Evolutionary conservation across 331 rosid genomes (phyloP), one percentile per base, ranked within the genome.

Genomic region (Cydonia oblonga): DNA sequence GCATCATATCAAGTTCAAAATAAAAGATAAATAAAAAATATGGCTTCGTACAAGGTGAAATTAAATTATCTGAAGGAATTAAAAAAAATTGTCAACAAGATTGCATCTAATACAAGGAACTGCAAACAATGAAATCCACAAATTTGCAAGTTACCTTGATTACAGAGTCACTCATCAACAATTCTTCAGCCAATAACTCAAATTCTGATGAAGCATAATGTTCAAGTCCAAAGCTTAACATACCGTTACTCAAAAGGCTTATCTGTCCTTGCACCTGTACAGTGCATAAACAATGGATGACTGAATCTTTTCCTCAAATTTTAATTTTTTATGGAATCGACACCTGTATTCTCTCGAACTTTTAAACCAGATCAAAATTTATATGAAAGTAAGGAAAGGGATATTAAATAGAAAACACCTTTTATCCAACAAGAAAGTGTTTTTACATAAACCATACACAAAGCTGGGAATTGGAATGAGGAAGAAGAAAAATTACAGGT

Each of bases 121-220:
- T 12, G 25, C 14, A 71, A 22, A 57, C 18, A 72, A 40, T 7
- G 57, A 57, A 74, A 30, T 19, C 56, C n/a, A 63, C 33, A 23
- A 32, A 54, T 71, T 32, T 58, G 64, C 60, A 53, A 76, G 82
- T 78, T 74, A 83, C 99, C 93, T 87, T 90, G 76, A 95, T 85
- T 66, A 75, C 87, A 66, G 97, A 89, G 84, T 95, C 88, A n/a
- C 99, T 95, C 99, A 95, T 95, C 75, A 95, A 76, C 82, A 95
- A 93, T 80, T 95, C 99, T 86, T 95, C 99, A 38, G 99, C 99
- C 88, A 95, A 88, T 81, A 95, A 78, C 92, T 95, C 99, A 82
- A 95, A 92, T 84, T 86, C 99, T 51, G 99, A 95, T 65, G 96
- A 79, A 75, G 96, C 81, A 74, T 80, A 87, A 75, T 95, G 99